Evolutionary conservation across 2,329 filamentous ascomycete genomes (phyloP), one percentile per base, ranked within the genome.

Genomic region (Ophiostoma triangulosporum): DNA sequence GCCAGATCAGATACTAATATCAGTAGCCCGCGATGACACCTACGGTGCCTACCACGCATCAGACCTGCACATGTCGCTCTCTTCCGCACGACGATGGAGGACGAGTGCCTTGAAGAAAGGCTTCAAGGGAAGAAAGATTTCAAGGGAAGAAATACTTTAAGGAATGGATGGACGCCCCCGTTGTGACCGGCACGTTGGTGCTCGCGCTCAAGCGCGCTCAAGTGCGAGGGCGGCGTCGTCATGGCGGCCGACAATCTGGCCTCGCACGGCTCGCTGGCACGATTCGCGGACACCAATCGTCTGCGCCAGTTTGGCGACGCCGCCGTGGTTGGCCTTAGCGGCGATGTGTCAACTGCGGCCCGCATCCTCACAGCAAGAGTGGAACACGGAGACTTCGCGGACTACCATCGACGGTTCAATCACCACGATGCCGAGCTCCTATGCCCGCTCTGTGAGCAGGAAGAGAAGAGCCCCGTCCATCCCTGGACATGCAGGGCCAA

Each of bases 271-370:
- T 96, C 93, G 54, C 86, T 91, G 61, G 91, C 93, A 57, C 88
- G 93, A 66, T 98, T 97, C 78, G 90, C 87, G 64, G 86, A 96
- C 69, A 88, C 97, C 67, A 94, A 96, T 74, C 90, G 93, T 66
- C 84, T 98, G 61, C 88, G 88, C 63, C 78, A 82, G 62, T 97
- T 97, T 71, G 88, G 89, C 71, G 77, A 83, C 60, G 81, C 83
- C 60, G 83, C 88, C 29, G 80, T 97, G 56, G 77, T 98, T 65
- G 93, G 93, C 64, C 95, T 97, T 72, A 88, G 89, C 68, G 93
- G 93, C 68, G 93, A 98, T 73, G 84, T 98, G 63, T 95, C 88
- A n/a, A n/a, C n/a, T n/a, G n/a, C n/a, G n/a, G n/a, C n/a, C n/a
- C n/a, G n/a, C n/a, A n/a, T n/a, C n/a, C n/a, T n/a, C n/a, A n/a